Conservation (phyloP, 352 stramenopile genomes). For the Aphanomyces astaci region DNA sequence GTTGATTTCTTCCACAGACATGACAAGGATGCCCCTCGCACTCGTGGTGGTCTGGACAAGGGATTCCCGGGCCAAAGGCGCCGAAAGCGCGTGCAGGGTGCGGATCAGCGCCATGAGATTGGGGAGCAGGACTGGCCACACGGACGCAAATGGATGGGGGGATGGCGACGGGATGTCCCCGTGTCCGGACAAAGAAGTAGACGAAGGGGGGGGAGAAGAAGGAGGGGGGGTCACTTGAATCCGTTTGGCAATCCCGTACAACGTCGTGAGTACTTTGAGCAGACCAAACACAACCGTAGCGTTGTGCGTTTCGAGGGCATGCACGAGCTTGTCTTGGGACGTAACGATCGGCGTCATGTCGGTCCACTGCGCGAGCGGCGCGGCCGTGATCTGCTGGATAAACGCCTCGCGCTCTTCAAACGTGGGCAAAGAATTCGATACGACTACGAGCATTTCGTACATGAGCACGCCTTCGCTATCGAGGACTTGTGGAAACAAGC, state of each 20-base stretch:
- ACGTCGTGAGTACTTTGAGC: conserved; percentile 65
- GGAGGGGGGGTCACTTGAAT: too few species aligned
- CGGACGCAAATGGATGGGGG: conserved; percentile 37
- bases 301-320: conserved; percentile 39
- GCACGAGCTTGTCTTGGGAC: conserved; percentile 45
- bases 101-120: conserved; percentile 54
- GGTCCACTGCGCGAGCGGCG: conserved; percentile 55
- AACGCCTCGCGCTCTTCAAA: conserved; percentile 53
- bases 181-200: too few species aligned
- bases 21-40: conserved; percentile 54
- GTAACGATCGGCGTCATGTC: conserved; percentile 57
- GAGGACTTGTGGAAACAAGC: conserved; percentile 65
- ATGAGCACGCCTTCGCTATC: conserved; percentile 69
- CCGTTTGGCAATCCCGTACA: conserved; percentile 70
- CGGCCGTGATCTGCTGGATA: conserved; percentile 62
- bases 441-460: conserved; percentile 75
- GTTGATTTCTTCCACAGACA: conserved; percentile 67
- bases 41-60: conserved; percentile 42
- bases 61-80: conserved; percentile 40
- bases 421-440: conserved; percentile 71
- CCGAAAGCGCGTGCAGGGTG: conserved; percentile 52
- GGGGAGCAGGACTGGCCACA: conserved; percentile 61
- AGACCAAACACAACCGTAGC: conserved; percentile 40
- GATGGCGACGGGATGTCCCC: not conserved
- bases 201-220: too few species aligned